A percentile compares a stretch with the other conserved stretches of the same genome.
These are phyloP conservation scores for Trichophyton simii DNA, from an alignment of 2,329 filamentous ascomycete species.

Conservation along the genomic window DNA sequence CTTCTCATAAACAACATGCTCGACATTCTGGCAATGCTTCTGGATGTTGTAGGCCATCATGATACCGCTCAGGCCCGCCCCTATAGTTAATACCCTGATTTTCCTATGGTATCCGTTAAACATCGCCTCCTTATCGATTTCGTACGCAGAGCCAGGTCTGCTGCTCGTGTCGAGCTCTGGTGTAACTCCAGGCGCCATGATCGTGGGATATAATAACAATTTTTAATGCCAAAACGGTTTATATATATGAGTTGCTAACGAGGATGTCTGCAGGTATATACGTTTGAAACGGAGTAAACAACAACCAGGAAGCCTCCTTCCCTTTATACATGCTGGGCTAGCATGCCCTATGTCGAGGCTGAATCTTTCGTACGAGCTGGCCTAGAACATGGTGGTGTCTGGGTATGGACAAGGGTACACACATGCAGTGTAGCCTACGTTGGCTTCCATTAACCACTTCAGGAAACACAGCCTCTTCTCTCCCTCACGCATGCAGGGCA, in stretches of 20 bases:
- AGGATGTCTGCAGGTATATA: too few species aligned
- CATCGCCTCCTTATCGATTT: slow-evolving; percentile 11
- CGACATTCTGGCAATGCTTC: slow-evolving; percentile 27
- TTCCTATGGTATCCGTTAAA: slow-evolving; percentile 30
- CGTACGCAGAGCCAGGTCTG: neutral
- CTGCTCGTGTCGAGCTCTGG: neutral
- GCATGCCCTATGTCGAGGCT: too few species aligned
- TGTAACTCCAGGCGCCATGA: neutral
- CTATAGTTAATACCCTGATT: slow-evolving; percentile 31
- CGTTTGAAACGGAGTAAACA: too few species aligned
- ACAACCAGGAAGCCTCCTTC: too few species aligned
- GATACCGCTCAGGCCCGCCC: slow-evolving; percentile 30
- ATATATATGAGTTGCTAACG: too few species aligned
- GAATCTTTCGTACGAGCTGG: too few species aligned
- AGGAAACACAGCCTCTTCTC: neutral
- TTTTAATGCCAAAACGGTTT: too few species aligned
- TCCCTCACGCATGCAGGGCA: neutral
- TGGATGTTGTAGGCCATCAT: slow-evolving; percentile 27
- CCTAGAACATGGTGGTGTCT: too few species aligned
- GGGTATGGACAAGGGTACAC: too few species aligned
- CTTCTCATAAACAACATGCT: slow-evolving; percentile 23
- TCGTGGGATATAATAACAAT: neutral
- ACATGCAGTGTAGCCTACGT: too few species aligned
- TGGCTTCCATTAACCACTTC: neutral
- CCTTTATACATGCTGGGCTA: too few species aligned